Evolutionary conservation across 208 protist genomes (phyloP).

Genomic region (Wallacemonas collosoma): DNA sequence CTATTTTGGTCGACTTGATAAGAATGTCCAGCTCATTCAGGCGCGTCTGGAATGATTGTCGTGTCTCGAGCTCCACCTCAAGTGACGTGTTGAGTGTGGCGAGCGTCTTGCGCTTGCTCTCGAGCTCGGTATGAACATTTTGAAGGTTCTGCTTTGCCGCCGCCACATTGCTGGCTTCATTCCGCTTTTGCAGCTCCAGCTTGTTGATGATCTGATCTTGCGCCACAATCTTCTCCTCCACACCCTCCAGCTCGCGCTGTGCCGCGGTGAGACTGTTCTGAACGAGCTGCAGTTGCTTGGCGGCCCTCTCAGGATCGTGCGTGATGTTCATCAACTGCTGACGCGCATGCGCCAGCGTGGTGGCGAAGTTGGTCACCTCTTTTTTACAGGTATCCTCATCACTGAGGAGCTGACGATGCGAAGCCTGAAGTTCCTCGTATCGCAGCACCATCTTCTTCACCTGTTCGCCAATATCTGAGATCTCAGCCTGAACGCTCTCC

Average conservation of each 20-base stretch:
- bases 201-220: slow-evolving; percentile 70
- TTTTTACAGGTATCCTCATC: slow-evolving; percentile 63
- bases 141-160: slow-evolving; percentile 67
- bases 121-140: slow-evolving; percentile 64
- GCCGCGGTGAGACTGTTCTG: slow-evolving; percentile 58
- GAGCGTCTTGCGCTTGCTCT: slow-evolving; percentile 86
- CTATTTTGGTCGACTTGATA: slow-evolving; percentile 66
- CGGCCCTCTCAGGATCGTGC: slow-evolving; percentile 76
- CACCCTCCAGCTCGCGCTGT: slow-evolving; percentile 53
- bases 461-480: slow-evolving; percentile 71
- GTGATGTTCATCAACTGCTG: slow-evolving; percentile 80
- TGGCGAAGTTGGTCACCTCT: slow-evolving; percentile 54
- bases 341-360: slow-evolving; percentile 60
- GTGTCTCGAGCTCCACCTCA: slow-evolving; percentile 77
- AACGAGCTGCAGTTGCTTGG: slow-evolving; percentile 82
- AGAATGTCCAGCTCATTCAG: slow-evolving; percentile 72
- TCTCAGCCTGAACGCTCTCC: slow-evolving; percentile 71
- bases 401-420: slow-evolving; percentile 46
- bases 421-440: slow-evolving; percentile 39
- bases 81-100: slow-evolving; percentile 84
- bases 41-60: slow-evolving; percentile 69
- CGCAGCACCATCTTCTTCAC: slow-evolving; percentile 65
- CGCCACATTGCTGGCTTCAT: slow-evolving; percentile 59
- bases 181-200: slow-evolving; percentile 80
- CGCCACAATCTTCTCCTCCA: slow-evolving; percentile 70